These are phyloP conservation scores for Citrus unshiu DNA, from an alignment of 345 rosid genomes.

Conservation along the genomic window DNA sequence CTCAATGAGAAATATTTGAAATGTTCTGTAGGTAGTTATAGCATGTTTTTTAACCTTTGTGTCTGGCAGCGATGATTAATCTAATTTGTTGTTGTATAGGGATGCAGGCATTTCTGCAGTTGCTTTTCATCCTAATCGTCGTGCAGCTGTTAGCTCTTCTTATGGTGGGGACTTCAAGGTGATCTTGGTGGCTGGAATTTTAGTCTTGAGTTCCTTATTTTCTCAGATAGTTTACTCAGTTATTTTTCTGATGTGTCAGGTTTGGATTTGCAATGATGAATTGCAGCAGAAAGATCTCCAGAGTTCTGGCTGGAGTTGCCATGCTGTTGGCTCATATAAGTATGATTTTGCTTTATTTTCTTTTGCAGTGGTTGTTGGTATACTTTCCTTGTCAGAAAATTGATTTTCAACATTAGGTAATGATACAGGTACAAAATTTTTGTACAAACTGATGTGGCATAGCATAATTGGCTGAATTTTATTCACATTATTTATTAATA, in stretches of 20 bases:
- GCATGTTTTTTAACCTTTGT: background rate
- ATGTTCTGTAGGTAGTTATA: background rate
- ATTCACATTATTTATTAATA: too few species aligned
- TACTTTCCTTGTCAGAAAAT: background rate
- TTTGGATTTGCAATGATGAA: constrained; percentile 63
- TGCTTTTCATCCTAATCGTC: constrained; percentile 67
- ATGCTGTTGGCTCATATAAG: constrained; percentile 92
- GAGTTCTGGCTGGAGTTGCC: constrained; percentile 78
- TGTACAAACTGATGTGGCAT: too few species aligned
- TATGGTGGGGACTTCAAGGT: constrained; percentile 96
- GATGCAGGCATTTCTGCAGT: constrained; percentile 77
- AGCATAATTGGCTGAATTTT: too few species aligned
- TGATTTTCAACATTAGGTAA: background rate
- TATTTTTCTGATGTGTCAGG: constrained; percentile 33
- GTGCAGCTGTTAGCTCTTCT: constrained; percentile 81
- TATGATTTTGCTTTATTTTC: constrained; percentile 29
- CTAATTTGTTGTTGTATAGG: constrained; percentile 35
- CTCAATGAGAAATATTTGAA: background rate
- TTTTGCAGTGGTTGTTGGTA: background rate
- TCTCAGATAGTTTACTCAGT: background rate
- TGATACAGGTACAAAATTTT: too few species aligned
- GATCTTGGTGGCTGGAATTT: constrained; percentile 10
- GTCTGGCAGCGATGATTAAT: background rate
- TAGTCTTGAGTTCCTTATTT: background rate
- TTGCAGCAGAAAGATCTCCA: constrained; percentile 35